Evolutionary conservation across 192 early-diverging fungal genomes (phyloP).

Genomic region (Powellomyces hirtus): DNA sequence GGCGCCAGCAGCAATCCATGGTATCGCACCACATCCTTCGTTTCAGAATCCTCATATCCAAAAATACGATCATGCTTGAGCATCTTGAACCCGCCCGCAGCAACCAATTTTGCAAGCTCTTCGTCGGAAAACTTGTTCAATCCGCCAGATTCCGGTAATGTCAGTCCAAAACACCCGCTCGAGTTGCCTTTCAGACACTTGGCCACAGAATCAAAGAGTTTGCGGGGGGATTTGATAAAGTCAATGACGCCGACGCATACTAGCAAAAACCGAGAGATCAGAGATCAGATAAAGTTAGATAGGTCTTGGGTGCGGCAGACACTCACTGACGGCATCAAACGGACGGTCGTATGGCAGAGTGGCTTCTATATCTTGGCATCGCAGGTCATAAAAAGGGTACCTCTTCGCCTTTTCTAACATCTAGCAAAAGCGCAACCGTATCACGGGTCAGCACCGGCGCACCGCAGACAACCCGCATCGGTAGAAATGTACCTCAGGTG

Average conservation of each 20-base stretch:
- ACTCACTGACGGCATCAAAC: constrained; percentile 25
- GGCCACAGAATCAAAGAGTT: not conserved
- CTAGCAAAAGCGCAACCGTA: not conserved
- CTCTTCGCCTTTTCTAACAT: constrained; percentile 30
- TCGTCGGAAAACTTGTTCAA: constrained; percentile 13
- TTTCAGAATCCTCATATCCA: constrained; percentile 33
- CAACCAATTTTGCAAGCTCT: constrained; percentile 1
- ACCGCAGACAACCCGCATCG: not conserved
- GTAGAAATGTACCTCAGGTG: constrained; percentile 30
- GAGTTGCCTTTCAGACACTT: not conserved
- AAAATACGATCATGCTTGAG: constrained; percentile 19
- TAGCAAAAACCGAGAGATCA: not conserved
- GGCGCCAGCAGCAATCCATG: constrained; percentile 24
- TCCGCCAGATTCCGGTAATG: constrained; percentile 15
- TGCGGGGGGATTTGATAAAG: constrained; percentile 12
- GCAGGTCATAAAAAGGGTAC: constrained; percentile 20
- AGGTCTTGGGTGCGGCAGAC: too few species aligned
- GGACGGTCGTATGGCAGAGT: constrained; percentile 6
- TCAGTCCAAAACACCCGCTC: constrained; percentile 17
- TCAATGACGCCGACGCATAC: constrained; percentile 35
- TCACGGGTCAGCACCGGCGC: too few species aligned
- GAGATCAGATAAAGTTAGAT: too few species aligned
- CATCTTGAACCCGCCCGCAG: constrained; percentile 6
- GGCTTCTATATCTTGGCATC: constrained; percentile 30
- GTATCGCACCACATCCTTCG: constrained; percentile 11